These are phyloP conservation scores for Scheffersomyces stipitis DNA, from an alignment of 805 yeast species.

Conservation along the genomic window DNA sequence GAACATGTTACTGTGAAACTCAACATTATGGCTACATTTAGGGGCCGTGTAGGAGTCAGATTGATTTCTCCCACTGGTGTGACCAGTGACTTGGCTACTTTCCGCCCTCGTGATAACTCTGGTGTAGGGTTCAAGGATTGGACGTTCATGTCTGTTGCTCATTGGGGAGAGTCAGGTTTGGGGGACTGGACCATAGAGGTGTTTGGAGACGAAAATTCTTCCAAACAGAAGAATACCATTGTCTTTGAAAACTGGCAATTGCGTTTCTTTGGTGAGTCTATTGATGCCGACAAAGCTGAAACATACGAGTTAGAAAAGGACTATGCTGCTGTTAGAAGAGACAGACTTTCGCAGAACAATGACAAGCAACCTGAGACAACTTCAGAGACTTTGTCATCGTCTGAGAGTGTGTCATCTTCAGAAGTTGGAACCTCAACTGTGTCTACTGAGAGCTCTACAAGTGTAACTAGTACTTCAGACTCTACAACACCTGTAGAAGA, in stretches of 20 bases:
- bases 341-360: constrained; percentile 16
- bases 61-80: constrained; percentile 77
- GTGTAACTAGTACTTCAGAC: constrained; percentile 1
- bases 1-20: constrained; percentile 89
- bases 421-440: constrained; percentile 7
- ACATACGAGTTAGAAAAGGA: constrained; percentile 52
- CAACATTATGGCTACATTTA: constrained; percentile 56
- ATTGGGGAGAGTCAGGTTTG: constrained; percentile 83
- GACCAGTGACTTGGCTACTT: constrained; percentile 68
- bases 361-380: not conserved
- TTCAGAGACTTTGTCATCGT: constrained; percentile 5
- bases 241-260: constrained; percentile 69
- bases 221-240: constrained; percentile 24
- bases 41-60: constrained; percentile 71
- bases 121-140: constrained; percentile 67
- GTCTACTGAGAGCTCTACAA: not conserved
- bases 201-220: constrained; percentile 18
- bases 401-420: constrained; percentile 7
- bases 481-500: constrained; percentile 1
- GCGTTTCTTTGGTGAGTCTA: constrained; percentile 77
- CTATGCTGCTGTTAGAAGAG: constrained; percentile 40
- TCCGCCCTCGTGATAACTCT: constrained; percentile 58
- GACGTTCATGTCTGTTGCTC: constrained; percentile 97
- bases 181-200: constrained; percentile 86
- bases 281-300: constrained; percentile 62